These are phyloP conservation scores for Amniculicola lignicola DNA, from an alignment of 495 filamentous ascomycete genomes.

Conservation along the genomic window DNA sequence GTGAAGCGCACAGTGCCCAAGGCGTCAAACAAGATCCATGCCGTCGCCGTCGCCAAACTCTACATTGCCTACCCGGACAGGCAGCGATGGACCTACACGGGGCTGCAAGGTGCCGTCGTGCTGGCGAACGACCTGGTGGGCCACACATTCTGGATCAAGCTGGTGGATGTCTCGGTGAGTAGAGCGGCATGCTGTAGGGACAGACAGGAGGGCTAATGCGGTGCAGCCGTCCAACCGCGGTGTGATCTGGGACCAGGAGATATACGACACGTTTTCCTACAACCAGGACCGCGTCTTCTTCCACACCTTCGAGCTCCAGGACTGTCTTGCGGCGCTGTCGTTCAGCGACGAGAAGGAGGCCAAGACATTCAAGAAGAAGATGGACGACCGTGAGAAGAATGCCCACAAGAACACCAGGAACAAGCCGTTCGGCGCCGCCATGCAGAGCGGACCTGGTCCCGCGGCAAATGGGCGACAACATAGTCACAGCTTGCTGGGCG, in stretches of 20 bases:
- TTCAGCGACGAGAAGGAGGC: constrained; percentile 97
- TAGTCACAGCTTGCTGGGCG: constrained; percentile 34
- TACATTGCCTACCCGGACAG: constrained; percentile 89
- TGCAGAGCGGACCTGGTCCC: constrained; percentile 35
- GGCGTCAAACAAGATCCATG: constrained; percentile 89
- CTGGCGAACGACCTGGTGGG: constrained; percentile 91
- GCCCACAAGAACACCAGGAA: constrained; percentile 78
- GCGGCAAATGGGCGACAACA: constrained; percentile 31
- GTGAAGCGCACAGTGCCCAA: constrained; percentile 91
- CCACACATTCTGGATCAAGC: constrained; percentile 93
- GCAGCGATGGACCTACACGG: constrained; percentile 89
- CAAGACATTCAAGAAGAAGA: constrained; percentile 88
- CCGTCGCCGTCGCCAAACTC: constrained; percentile 87
- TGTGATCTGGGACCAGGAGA: constrained; percentile 97
- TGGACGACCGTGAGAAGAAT: constrained; percentile 90
- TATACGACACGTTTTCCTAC: constrained; percentile 90
- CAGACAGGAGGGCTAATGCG: constrained; percentile 1
- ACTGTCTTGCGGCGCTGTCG: constrained; percentile 82
- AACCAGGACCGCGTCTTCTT: constrained; percentile 97
- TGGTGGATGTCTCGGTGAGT: constrained; percentile 93
- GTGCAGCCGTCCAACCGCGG: constrained; percentile 71
- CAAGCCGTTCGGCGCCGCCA: constrained; percentile 62
- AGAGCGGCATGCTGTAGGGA: neutral
- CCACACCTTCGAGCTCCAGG: constrained; percentile 92
- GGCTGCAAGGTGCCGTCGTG: constrained; percentile 88